These are phyloP conservation scores for Aspergillus terreus DNA, from an alignment of 2,329 filamentous ascomycete genomes.

Conservation along the genomic window DNA sequence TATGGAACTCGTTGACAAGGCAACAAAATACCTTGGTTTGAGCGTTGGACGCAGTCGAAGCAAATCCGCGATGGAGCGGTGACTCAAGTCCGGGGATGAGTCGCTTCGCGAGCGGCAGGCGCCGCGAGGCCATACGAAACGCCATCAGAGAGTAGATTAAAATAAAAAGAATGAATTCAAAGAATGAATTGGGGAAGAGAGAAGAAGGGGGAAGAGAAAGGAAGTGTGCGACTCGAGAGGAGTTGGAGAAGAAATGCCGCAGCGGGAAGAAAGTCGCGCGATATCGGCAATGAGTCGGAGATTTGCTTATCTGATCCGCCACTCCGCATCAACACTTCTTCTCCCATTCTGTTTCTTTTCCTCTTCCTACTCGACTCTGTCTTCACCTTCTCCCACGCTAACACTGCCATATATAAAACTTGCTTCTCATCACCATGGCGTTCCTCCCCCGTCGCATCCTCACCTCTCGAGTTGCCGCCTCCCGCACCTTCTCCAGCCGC, in stretches of 20 bases:
- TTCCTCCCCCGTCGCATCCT: constrained; percentile 25
- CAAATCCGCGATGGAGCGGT: constrained; percentile 31
- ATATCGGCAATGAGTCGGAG: constrained; percentile 19
- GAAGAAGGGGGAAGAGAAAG: constrained; percentile 1
- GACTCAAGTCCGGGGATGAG: constrained; percentile 30
- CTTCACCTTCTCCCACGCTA: background rate
- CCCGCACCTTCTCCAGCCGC: constrained; percentile 26
- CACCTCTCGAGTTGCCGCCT: constrained; percentile 35
- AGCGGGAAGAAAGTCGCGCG: constrained; percentile 19
- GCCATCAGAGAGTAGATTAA: constrained; percentile 22
- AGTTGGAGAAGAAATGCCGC: constrained; percentile 2
- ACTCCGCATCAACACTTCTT: constrained; percentile 10
- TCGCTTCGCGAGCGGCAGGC: constrained; percentile 27
- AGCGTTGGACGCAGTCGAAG: constrained; percentile 22
- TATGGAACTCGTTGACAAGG: too few species aligned
- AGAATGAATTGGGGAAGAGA: background rate
- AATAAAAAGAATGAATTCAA: background rate
- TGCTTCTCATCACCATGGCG: constrained; percentile 4
- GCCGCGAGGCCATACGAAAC: constrained; percentile 33
- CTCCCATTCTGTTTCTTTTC: background rate
- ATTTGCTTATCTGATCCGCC: constrained; percentile 14
- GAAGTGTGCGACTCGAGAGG: constrained; percentile 4
- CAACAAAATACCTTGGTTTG: constrained; percentile 24
- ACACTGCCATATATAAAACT: constrained; percentile 12
- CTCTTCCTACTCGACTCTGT: background rate